phyloP scores from a whole-genome alignment of 116 monocot species.

The Zostera marina region DNA sequence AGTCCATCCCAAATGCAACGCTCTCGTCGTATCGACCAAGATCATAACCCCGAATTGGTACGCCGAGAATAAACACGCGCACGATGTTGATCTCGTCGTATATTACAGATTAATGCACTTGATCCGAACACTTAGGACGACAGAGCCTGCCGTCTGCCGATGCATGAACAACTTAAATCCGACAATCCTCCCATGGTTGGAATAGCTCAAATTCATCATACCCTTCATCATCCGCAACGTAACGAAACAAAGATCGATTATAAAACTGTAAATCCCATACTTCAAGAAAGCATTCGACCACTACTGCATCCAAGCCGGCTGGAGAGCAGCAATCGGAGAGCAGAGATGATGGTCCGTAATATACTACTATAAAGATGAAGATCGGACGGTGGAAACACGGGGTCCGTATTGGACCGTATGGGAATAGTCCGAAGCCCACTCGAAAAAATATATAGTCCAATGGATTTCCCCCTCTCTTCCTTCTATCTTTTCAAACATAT shows the following conservation, averaged over 20 bases:
- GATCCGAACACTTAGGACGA: conserved; percentile 26
- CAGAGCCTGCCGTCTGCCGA: conserved; percentile 43
- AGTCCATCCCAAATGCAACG: conserved; percentile 18
- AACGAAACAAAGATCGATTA: conserved; percentile 25
- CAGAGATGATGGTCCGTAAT: too few relatives aligned
- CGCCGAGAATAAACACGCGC: conserved; percentile 30
- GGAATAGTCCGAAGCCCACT: too few relatives aligned
- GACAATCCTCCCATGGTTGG: conserved; percentile 71
- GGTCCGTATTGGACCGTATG: too few relatives aligned
- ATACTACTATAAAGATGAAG: too few relatives aligned
- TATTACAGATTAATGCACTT: conserved; percentile 37
- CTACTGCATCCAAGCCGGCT: conserved; percentile 88
- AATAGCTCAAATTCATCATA: conserved; percentile 63
- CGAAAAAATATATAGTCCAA: too few relatives aligned
- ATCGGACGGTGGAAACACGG: too few relatives aligned
- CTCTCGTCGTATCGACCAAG: conserved; percentile 35
- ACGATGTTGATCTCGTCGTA: conserved; percentile 53
- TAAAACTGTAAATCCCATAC: conserved; percentile 76
- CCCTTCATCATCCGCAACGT: conserved; percentile 21
- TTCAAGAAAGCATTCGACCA: conserved; percentile 90
- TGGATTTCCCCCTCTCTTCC: too few relatives aligned
- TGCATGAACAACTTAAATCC: conserved; percentile 51
- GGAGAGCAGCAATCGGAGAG: conserved; percentile 82
- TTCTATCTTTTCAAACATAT: too few relatives aligned
- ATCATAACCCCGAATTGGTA: conserved; percentile 44